A percentile compares a stretch with the other conserved stretches of the same genome.
Conservation (phyloP, 2,329 filamentous ascomycete species). For the Clarireedia hainanense region DNA sequence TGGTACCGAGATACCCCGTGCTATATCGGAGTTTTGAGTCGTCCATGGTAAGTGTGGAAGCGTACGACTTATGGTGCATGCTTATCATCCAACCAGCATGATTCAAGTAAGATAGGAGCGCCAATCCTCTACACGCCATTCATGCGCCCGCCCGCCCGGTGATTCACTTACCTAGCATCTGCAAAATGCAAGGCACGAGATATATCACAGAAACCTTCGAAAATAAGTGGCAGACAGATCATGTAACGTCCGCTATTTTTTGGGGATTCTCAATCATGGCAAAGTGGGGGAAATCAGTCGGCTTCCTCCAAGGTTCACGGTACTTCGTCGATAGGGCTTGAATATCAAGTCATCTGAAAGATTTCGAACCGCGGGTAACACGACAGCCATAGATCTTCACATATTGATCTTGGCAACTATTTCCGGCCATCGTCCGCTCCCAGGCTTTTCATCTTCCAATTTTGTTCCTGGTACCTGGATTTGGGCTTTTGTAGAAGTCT, state of each 20-base stretch:
- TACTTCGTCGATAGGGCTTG: too few species aligned
- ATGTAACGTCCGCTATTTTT: neutral
- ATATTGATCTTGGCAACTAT: neutral
- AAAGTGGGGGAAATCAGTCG: too few species aligned
- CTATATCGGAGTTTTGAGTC: too few species aligned
- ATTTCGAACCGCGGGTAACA: neutral
- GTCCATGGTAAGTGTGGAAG: neutral
- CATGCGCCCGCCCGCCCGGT: neutral
- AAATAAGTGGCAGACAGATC: neutral
- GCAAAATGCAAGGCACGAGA: conserved; percentile 10
- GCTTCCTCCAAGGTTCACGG: too few species aligned
- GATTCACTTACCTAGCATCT: neutral
- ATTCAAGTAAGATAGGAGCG: neutral
- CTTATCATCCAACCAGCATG: neutral
- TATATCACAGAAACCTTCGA: neutral
- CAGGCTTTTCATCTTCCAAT: neutral
- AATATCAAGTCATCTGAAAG: too few species aligned
- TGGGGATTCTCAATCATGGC: too few species aligned
- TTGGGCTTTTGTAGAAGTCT: too few species aligned
- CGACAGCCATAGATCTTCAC: neutral
- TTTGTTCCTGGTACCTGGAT: conserved; percentile 9
- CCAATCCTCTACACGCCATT: neutral
- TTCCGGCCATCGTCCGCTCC: neutral
- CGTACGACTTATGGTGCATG: too few species aligned
- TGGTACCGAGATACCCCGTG: too few species aligned